phyloP scores from a whole-genome alignment of 2,329 filamentous ascomycete species.

The Westerdykella sp. region DNA sequence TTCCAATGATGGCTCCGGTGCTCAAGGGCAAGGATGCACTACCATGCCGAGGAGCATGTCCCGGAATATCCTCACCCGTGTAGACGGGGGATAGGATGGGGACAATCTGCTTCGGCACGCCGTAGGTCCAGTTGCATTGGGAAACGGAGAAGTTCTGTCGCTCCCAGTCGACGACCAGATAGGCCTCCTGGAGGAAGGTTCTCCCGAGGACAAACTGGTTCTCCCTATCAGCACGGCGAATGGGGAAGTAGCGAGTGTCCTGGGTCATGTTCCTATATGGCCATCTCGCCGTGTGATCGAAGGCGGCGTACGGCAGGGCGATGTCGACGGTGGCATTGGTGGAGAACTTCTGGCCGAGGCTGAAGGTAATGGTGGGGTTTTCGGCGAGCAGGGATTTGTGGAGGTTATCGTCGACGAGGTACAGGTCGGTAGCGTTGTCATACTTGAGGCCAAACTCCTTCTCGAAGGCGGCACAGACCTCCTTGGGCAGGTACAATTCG shows the following conservation, averaged over 20 bases:
- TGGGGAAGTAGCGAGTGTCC: constrained; percentile 60
- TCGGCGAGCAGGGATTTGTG: constrained; percentile 46
- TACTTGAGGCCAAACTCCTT: constrained; percentile 58
- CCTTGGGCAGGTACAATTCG: constrained; percentile 44
- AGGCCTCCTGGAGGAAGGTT: constrained; percentile 64
- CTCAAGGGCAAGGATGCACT: constrained; percentile 3
- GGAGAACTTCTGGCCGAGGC: constrained; percentile 32
- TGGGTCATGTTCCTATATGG: constrained; percentile 54
- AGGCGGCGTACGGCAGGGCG: constrained; percentile 45
- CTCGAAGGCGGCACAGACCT: constrained; percentile 60
- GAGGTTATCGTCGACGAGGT: constrained; percentile 54
- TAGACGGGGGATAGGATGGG: constrained; percentile 30
- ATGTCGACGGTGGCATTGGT: constrained; percentile 39
- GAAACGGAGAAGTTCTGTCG: constrained; percentile 43
- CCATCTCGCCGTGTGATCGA: constrained; percentile 41
- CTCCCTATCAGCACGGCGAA: constrained; percentile 51
- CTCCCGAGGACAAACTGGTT: constrained; percentile 58
- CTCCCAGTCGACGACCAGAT: constrained; percentile 46
- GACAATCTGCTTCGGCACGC: constrained; percentile 21
- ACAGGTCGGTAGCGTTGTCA: constrained; percentile 58
- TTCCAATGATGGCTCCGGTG: constrained; percentile 40
- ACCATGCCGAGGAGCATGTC: background rate
- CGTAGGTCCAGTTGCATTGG: constrained; percentile 32
- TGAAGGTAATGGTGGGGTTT: constrained; percentile 42
- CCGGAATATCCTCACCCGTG: constrained; percentile 4